Evolutionary conservation across 495 filamentous ascomycete genomes (phyloP), one percentile per base, ranked within the genome.

Genomic region (Chaetomium tenue): DNA sequence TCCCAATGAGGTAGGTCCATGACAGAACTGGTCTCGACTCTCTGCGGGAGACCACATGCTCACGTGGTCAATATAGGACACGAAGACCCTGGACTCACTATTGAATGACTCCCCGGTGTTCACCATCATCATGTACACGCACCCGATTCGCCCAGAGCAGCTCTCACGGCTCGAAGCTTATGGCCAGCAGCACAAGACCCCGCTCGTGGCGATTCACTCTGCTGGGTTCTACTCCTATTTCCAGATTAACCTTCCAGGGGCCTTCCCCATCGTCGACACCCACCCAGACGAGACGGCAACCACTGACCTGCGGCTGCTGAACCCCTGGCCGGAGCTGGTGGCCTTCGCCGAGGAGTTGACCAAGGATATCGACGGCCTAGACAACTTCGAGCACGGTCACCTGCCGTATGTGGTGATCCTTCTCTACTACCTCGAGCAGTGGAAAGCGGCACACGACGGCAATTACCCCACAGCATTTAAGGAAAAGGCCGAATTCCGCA

Each of bases 211-310:
- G 63, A 81, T 90, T 33, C 91, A 95, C 71, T 96, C 88, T 25
- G 82, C 92, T 39, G 94, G 94, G 5, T 97, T 96, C 78, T 92
- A 90, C 72, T 89, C 91, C 2, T 88, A 88, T 42, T 93, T 97
- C 74, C 88, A 87, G 4, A 79, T 94, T 63, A 83, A 84, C 68
- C 83, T 96, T 20, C 89, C 91, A 5, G 78, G 84, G 22, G 84
- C 84, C 11, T 97, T 95, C 67, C 91, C 92, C n/a, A 91, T 98
- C 68, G 91, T 98, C 69, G 93, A 99, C 73, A 97, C 93, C 28
- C 94, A 99, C 69, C 94, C 95, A 1, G 93, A 97, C 63, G 87
- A 91, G 28, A 88, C 91, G 48, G 85, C 89, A 48, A 92, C 88
- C 6, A 88, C 88, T 58, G 95, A 99, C 65, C 83, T 99, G 59